Base-by-base conservation (phyloP, 176 grass and related monocot genomes). In the Carex cristatella region DNA sequence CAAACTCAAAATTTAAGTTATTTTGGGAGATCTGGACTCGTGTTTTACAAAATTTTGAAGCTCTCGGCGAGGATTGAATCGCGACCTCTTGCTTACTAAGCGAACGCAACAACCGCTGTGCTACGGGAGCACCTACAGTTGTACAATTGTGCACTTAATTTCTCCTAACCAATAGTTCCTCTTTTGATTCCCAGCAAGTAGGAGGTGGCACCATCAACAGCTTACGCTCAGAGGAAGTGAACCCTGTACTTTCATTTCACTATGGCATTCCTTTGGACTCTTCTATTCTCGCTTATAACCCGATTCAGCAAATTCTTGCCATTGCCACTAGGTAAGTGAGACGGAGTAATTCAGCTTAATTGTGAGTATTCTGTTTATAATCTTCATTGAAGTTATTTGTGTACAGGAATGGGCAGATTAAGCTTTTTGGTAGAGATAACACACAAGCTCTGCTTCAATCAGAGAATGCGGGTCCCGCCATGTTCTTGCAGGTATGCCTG, bases 41-140 rank as follows among this genome's bases (percentile, higher is more conserved):
- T 35, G 33, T 35, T 35, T 2, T 35, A 35, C 33, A 40, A 40
- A 40, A 40, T 40, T 40, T 40, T 40, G 4, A 53, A 92, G 89
- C 84, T 93, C 82, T 91, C 86, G 86, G 91, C 94, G 85, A 91
- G 94, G 86, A 88, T 91, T 86, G 89, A 96, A 93, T 84, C 87
- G 84, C 89, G 89, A 87, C 94, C 89, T 93, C 93, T 93, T 86
- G 89, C 87, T 96, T 96, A 96, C 91, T 91, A 93, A 96, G 91
- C 89, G 83, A 93, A 93, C 94, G 89, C 91, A 93, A 64, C 81
- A 90, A 87, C 86, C 86, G 85, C 86, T 90, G 90, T 89, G 89
- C 84, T 89, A 93, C 69, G 87, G 84, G 86, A 89, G 84, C 89
- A 30, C 0, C 3, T 61, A 8, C 0, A 14, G 6, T 6, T 1